Conservation (phyloP, 768 basidiomycete species). For the Russula sp. region DNA sequence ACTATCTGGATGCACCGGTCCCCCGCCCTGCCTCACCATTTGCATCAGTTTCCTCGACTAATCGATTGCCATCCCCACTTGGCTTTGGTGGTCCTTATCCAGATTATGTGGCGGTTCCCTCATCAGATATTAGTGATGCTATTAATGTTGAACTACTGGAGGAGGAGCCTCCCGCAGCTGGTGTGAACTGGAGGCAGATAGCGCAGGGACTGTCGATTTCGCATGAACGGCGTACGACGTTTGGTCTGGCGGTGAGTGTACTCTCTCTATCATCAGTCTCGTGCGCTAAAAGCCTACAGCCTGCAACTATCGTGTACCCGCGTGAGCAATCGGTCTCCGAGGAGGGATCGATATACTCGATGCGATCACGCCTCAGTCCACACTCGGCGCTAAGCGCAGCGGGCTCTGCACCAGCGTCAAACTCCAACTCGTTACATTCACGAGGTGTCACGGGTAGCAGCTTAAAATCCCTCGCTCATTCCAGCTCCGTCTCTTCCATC, state of each 20-base stretch:
- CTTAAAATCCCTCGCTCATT: constrained; percentile 44
- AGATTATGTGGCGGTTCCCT: constrained; percentile 31
- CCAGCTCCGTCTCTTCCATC: constrained; percentile 55
- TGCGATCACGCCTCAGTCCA: constrained; percentile 55
- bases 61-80: constrained; percentile 35
- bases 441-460: constrained; percentile 39
- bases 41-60: constrained; percentile 39
- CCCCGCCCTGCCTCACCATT: constrained; percentile 58
- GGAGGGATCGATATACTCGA: constrained; percentile 62
- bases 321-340: constrained; percentile 50
- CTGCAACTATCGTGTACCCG: constrained; percentile 48
- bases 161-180: constrained; percentile 62
- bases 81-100: constrained; percentile 40
- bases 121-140: constrained; percentile 27
- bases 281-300: background rate
- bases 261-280: constrained; percentile 1
- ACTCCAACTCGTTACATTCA: constrained; percentile 45
- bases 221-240: constrained; percentile 50
- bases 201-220: constrained; percentile 38
- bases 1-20: constrained; percentile 55
- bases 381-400: constrained; percentile 43
- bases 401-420: constrained; percentile 52
- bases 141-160: constrained; percentile 62
- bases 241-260: constrained; percentile 59
- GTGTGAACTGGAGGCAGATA: constrained; percentile 59